A percentile compares a stretch with the other conserved stretches of the same genome.
These are phyloP conservation scores for Ilex aquifolium DNA, from an alignment of 257 asterid species.

Conservation along the genomic window DNA sequence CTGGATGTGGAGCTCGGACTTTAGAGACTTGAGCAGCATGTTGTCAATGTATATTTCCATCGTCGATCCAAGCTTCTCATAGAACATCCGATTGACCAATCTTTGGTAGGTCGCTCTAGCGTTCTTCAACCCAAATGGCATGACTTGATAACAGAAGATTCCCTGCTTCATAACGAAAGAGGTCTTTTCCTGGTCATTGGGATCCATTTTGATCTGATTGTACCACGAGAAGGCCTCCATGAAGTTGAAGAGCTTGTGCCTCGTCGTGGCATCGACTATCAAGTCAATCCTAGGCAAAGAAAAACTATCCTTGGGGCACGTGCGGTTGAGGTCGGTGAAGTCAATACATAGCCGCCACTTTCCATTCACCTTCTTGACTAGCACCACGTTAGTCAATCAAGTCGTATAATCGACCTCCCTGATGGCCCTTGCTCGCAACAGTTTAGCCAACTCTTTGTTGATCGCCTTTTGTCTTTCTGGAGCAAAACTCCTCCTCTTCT, in stretches of 20 bases:
- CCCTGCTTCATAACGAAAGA: no score
- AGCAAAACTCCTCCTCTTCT: neutral
- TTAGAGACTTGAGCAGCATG: no score
- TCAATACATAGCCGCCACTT: neutral
- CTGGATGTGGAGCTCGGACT: no score
- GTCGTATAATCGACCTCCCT: neutral
- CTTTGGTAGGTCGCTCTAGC: no score
- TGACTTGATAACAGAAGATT: no score
- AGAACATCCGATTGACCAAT: no score
- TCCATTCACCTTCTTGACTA: neutral
- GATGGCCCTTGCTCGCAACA: neutral
- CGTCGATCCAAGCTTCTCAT: no score
- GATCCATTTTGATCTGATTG: neutral
- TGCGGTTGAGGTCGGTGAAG: no score
- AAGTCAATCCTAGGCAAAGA: neutral
- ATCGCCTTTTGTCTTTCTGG: neutral
- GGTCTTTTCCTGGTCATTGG: neutral
- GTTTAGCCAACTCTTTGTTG: neutral
- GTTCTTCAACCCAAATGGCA: no score
- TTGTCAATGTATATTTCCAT: no score
- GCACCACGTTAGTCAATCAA: neutral
- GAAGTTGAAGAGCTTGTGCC: neutral
- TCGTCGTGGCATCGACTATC: neutral
- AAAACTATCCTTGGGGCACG: neutral
- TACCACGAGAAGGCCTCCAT: neutral